Percentiles rank a stretch among this genome's conserved stretches.
phyloP scores from a whole-genome alignment of 2,329 filamentous ascomycete species.

The Epichloe scottii region DNA sequence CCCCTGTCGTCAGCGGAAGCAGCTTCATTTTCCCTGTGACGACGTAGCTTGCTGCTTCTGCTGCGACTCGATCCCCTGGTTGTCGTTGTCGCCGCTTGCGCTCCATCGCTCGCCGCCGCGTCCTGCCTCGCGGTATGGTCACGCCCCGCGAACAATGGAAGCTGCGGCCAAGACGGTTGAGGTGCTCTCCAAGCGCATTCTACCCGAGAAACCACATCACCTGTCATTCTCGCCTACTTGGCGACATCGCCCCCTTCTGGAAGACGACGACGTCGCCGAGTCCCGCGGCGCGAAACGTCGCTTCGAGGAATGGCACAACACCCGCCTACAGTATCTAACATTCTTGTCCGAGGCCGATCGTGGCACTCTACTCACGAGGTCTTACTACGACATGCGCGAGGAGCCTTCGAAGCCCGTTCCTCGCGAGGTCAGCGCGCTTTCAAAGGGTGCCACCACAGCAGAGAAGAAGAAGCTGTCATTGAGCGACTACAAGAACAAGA shows the following conservation, averaged over 20 bases:
- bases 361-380: constrained; percentile 42
- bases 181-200: constrained; percentile 36
- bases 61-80: not conserved
- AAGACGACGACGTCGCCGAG: constrained; percentile 20
- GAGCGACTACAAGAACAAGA: constrained; percentile 47
- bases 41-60: not conserved
- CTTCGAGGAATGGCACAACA: constrained; percentile 36
- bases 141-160: constrained; percentile 39
- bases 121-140: constrained; percentile 22
- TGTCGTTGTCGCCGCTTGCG: not conserved
- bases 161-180: constrained; percentile 44
- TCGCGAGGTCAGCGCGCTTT: constrained; percentile 26
- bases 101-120: constrained; percentile 3
- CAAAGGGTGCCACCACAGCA: constrained; percentile 25
- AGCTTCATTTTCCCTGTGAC: not conserved
- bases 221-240: constrained; percentile 36
- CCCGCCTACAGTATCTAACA: constrained; percentile 43
- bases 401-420: constrained; percentile 30
- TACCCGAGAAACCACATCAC: constrained; percentile 41
- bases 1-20: not conserved
- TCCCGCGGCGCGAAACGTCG: constrained; percentile 12
- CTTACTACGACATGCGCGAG: constrained; percentile 45
- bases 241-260: constrained; percentile 32
- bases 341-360: constrained; percentile 45
- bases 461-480: constrained; percentile 46